Evolutionary conservation across 2,329 filamentous ascomycete species (phyloP).

Genomic region (Aureobasidium pullulans): DNA sequence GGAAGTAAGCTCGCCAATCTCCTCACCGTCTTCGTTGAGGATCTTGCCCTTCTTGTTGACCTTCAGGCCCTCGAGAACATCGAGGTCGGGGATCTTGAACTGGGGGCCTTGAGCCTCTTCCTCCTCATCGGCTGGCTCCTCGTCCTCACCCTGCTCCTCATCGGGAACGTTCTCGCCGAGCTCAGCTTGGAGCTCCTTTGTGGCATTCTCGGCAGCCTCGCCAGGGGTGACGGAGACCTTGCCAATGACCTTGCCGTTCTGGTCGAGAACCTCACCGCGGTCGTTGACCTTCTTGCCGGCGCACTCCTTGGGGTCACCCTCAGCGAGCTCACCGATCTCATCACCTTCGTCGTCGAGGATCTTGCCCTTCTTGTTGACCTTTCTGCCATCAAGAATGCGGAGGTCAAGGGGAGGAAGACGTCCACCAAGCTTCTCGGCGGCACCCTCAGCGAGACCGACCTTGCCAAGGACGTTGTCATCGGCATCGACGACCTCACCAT

Average conservation of each 20-base stretch:
- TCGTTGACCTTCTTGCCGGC: slow-evolving; percentile 44
- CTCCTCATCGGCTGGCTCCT: slow-evolving; percentile 23
- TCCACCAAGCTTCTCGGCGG: slow-evolving; percentile 40
- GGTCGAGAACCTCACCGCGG: slow-evolving; percentile 44
- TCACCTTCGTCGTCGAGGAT: slow-evolving; percentile 45
- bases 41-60: slow-evolving; percentile 53
- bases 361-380: slow-evolving; percentile 52
- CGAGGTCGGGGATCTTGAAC: slow-evolving; percentile 36
- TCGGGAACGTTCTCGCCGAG: slow-evolving; percentile 36
- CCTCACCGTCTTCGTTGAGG: slow-evolving; percentile 46
- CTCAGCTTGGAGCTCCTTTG: slow-evolving; percentile 42
- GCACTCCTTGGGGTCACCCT: slow-evolving; percentile 37
- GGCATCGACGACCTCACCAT: slow-evolving; percentile 43
- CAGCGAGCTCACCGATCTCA: slow-evolving; percentile 42
- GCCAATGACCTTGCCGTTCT: slow-evolving; percentile 43
- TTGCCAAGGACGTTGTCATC: slow-evolving; percentile 45
- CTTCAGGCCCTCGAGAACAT: slow-evolving; percentile 46
- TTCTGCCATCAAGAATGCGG: slow-evolving; percentile 44
- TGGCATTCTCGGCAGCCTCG: slow-evolving; percentile 44
- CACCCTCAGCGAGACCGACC: slow-evolving; percentile 43
- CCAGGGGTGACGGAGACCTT: slow-evolving; percentile 42
- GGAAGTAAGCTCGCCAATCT: slow-evolving; percentile 46
- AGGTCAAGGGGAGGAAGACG: slow-evolving; percentile 34
- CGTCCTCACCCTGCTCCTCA: slow-evolving; percentile 20
- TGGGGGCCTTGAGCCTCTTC: slow-evolving; percentile 20